Evolutionary conservation across 352 stramenopile genomes (phyloP).

Genomic region (Thalassiosira livingstoniorum): DNA sequence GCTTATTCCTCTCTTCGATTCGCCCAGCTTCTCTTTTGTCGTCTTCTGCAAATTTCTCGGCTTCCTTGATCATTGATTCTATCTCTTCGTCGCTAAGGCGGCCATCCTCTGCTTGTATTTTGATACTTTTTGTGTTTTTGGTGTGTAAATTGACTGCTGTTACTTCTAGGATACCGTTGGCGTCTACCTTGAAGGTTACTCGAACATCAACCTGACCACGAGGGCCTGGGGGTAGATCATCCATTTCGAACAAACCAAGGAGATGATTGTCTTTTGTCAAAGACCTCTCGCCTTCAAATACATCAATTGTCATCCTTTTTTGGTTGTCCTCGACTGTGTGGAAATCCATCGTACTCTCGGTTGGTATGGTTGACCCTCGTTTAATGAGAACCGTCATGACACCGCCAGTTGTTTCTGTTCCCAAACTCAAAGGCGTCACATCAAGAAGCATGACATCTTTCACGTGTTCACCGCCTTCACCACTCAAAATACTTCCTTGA

Average conservation of each 20-base stretch:
- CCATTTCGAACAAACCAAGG: conserved; percentile 99
- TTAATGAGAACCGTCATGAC: conserved; percentile 99
- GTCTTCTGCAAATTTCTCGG: conserved; percentile 98
- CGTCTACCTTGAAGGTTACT: conserved; percentile 98
- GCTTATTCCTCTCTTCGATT: conserved; percentile 95
- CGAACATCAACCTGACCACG: conserved; percentile 99
- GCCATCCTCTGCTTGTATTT: conserved; percentile 98
- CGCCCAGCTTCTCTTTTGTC: conserved; percentile 97
- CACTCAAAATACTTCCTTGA: conserved; percentile 94
- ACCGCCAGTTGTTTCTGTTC: conserved; percentile 98
- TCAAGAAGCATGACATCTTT: conserved; percentile 97
- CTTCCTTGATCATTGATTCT: conserved; percentile 98
- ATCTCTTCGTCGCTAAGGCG: conserved; percentile 99
- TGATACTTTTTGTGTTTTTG: conserved; percentile 98
- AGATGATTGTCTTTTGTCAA: conserved; percentile 99
- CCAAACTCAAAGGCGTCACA: conserved; percentile 96
- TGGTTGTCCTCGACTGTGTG: conserved; percentile 99
- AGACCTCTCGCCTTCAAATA: conserved; percentile 98
- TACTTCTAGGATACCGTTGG: conserved; percentile 99
- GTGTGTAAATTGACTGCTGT: conserved; percentile 98
- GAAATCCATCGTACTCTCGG: conserved; percentile 98
- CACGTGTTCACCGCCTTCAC: conserved; percentile 91
- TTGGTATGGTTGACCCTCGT: conserved; percentile 97
- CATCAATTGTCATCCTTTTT: conserved; percentile 91
- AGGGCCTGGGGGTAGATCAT: conserved; percentile 95